A percentile compares a stretch with the other conserved stretches of the same genome.
Conservation (phyloP, 2,329 filamentous ascomycete genomes). For the Zymoseptoria passerinii region DNA sequence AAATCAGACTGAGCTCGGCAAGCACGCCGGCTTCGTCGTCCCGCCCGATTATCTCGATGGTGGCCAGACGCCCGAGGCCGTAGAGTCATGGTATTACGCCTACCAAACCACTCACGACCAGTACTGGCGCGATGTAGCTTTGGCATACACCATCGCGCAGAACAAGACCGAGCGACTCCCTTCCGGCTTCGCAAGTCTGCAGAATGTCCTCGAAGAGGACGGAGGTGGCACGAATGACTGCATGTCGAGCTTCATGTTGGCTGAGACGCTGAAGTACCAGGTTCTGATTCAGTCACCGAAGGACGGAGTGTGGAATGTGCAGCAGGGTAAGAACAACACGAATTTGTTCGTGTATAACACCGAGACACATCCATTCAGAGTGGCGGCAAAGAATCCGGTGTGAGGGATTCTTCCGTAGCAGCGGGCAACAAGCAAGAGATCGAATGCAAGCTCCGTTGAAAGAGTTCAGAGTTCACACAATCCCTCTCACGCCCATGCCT, state of each 20-base stretch:
- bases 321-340: conserved; percentile 6
- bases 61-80: conserved; percentile 3
- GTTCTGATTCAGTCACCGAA: conserved; percentile 32
- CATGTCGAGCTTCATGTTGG: conserved; percentile 49
- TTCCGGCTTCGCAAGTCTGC: conserved; percentile 12
- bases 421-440: not conserved
- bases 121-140: conserved; percentile 13
- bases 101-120: conserved; percentile 11
- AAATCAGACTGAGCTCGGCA: not conserved
- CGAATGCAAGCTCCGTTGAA: not conserved
- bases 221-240: conserved; percentile 11
- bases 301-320: conserved; percentile 39
- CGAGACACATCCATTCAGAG: conserved; percentile 27
- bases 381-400: conserved; percentile 5
- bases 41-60: not conserved
- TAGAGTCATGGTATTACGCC: conserved; percentile 14
- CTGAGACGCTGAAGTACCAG: conserved; percentile 67
- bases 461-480: not conserved
- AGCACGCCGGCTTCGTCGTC: conserved; percentile 1
- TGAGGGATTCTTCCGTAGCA: not conserved
- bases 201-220: conserved; percentile 13
- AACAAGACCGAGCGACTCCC: conserved; percentile 11
- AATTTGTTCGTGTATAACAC: conserved; percentile 39
- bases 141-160: conserved; percentile 10
- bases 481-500: not conserved